Evolutionary conservation across 129 eudicot species (phyloP).

Genomic region (Flaveria brownii): DNA sequence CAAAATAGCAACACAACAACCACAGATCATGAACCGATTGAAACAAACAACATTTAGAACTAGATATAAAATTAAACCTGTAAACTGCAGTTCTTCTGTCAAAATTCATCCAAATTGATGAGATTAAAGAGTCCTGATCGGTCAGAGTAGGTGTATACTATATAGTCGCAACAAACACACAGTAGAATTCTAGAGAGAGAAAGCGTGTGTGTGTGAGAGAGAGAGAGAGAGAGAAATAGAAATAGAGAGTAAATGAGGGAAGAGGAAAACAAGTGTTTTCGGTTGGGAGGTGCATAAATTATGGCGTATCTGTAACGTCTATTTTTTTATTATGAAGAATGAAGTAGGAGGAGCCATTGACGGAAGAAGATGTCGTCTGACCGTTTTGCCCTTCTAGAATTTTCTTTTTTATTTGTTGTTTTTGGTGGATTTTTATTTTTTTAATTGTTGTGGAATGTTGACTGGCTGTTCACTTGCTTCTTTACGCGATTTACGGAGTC

Average conservation of each 20-base stretch:
- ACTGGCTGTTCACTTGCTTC: conserved; percentile 23
- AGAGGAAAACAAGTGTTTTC: conserved; percentile 29
- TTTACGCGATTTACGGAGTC: conserved; percentile 38
- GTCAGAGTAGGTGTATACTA: conserved; percentile 32
- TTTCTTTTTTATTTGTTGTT: not conserved
- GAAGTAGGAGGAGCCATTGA: conserved; percentile 25
- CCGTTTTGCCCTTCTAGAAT: conserved; percentile 31
- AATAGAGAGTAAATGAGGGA: conserved; percentile 28
- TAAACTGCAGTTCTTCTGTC: not conserved
- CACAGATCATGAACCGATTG: not conserved
- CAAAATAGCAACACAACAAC: conserved; percentile 6
- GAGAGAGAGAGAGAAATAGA: conserved; percentile 13
- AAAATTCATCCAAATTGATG: conserved; percentile 7
- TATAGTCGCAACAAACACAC: conserved; percentile 29
- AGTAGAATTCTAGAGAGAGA: conserved; percentile 29
- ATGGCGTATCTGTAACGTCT: conserved; percentile 75
- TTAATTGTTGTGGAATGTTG: conserved; percentile 18
- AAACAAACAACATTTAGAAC: not conserved
- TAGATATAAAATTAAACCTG: conserved; percentile 12
- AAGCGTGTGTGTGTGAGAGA: not conserved
- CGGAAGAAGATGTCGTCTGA: conserved; percentile 12
- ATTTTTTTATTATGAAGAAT: conserved; percentile 12
- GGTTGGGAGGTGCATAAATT: conserved; percentile 40
- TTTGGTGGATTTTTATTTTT: not conserved
- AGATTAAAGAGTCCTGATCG: conserved; percentile 10